Base-by-base conservation (phyloP, 2,329 filamentous ascomycete genomes). In the Lachnellula arida region DNA sequence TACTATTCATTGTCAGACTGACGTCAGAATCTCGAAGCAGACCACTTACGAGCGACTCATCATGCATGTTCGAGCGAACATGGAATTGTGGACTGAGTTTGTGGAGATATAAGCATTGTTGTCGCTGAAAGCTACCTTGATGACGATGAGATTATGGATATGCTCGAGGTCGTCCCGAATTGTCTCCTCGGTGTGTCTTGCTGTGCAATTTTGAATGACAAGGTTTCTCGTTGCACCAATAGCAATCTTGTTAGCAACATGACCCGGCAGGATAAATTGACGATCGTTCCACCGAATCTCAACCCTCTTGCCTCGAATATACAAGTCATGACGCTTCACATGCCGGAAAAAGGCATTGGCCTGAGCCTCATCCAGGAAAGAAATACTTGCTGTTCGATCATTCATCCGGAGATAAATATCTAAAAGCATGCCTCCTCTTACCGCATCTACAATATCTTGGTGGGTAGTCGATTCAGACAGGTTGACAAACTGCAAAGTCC, bases 61-160 rank as follows among this genome's bases (percentile, higher is more conserved):
- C 86, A 95, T 88, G 73, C 89, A 94, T 9, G 82, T 88, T 17
- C 83, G 81, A 8, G 89, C 89, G 71, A 86, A 89, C 51, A 90
- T 78, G 11, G 89, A 87, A 59, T 87, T 86, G 65, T 87, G 80
- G 9, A 95, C 79, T 0, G 89, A 91, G 70, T 92, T 95, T 7
- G 86, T 89, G 54, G 81, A 85, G 61, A 95, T 83, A 69, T 82
- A 82, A 56, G 81, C 87, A 69, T 84, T 81, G 4, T 77, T 77
- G 17, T 77, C 74, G 2, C 73, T 71, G 69, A 88, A 86, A 7
- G 73, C 72, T 46, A 94, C 73, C 44, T 80, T 80, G 65, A 94
- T 77, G 11, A 95, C 80, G 22, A 86, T 75, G 1, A 95, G 77
- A 59, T 89, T 89, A 74, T 93, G 85, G 58, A 95, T 93, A 68